Base-by-base conservation (phyloP, 2,329 filamentous ascomycete genomes). In the Diplodia seriata region DNA sequence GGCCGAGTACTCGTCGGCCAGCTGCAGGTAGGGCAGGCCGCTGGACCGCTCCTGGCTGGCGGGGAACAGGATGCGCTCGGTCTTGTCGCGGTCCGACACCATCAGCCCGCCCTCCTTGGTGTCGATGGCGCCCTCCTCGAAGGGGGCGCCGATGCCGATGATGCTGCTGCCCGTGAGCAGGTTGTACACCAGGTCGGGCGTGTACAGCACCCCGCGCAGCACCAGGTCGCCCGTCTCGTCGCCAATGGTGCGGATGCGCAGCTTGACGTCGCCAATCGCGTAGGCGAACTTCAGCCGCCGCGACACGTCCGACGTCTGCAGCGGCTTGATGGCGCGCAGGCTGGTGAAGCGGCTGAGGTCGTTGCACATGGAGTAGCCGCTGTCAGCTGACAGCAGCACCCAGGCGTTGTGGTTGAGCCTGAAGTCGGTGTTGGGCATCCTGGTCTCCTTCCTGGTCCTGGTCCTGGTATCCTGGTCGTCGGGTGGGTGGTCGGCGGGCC, bases 301-400 rank as follows among this genome's bases (percentile, higher is more conserved):
- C 15, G 43, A 51, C 9, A 63, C 59, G 31, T 63, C 59, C 11
- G 59, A 63, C 15, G 59, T 63, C 47, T 63, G 59, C 59, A 63
- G 47, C 47, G 59, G 59, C 59, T 51, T 63, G 59, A 63, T 63
- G 59, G 59, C 38, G 18, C 47, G 18, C 29, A 63, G 31, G 20
- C n/a, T 51, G 59, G 59, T 63, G 47, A 63, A 63, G 31, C 43
- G 59, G 59, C 59, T 51, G 29, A 63, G 59, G 59, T 63, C 59
- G 59, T 63, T 63, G 59, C 59, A 63, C 59, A 63, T 63, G 43
- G 59, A 51, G 59, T 63, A 63, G 47, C 59, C 59, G 43, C 43
- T 51, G 29, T 63, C 59, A 38, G 59, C 59, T 36, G 59, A 63
- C 18, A 63, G 59, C 43, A 63, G 59, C 59, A 63, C 59, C 59